Conservation (phyloP, 495 filamentous ascomycete species). For the Tuber microsphaerosporum region DNA sequence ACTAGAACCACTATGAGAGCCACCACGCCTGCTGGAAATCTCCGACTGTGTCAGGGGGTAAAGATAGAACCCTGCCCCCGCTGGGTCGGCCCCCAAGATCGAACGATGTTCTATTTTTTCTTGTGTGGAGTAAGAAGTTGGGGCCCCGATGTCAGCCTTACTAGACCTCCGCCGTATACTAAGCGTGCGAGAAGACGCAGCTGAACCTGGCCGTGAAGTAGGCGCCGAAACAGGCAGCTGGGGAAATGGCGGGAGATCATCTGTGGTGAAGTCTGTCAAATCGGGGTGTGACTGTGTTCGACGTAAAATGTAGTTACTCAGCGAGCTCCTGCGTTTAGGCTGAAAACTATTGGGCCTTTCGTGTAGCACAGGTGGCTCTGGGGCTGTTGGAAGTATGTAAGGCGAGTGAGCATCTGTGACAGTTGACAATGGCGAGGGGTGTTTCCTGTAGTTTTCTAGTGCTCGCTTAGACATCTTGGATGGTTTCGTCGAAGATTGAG, state of each 20-base stretch:
- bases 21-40: constrained; percentile 5
- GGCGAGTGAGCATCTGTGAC: constrained; percentile 37
- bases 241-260: constrained; percentile 25
- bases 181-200: constrained; percentile 19
- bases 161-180: constrained; percentile 23
- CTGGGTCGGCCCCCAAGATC: constrained; percentile 38
- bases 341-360: constrained; percentile 17
- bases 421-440: constrained; percentile 35
- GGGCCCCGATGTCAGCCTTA: constrained; percentile 14
- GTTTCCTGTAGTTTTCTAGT: constrained; percentile 31
- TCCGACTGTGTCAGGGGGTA: constrained; percentile 28
- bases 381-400: constrained; percentile 20
- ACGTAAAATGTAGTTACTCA: constrained; percentile 30
- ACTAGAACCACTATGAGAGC: constrained; percentile 10
- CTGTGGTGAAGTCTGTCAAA: constrained; percentile 27
- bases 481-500: constrained; percentile 11
- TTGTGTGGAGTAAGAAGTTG: constrained; percentile 26
- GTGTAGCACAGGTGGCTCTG: constrained; percentile 15
- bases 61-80: constrained; percentile 37
- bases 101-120: constrained; percentile 38
- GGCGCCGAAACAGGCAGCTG: constrained; percentile 24
- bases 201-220: constrained; percentile 14
- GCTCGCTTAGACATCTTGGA: constrained; percentile 22
- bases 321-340: constrained; percentile 20
- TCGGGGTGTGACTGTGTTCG: constrained; percentile 34